Base-by-base conservation (phyloP, 2,329 filamentous ascomycete species). In the Scleromitrula shiraiana region DNA sequence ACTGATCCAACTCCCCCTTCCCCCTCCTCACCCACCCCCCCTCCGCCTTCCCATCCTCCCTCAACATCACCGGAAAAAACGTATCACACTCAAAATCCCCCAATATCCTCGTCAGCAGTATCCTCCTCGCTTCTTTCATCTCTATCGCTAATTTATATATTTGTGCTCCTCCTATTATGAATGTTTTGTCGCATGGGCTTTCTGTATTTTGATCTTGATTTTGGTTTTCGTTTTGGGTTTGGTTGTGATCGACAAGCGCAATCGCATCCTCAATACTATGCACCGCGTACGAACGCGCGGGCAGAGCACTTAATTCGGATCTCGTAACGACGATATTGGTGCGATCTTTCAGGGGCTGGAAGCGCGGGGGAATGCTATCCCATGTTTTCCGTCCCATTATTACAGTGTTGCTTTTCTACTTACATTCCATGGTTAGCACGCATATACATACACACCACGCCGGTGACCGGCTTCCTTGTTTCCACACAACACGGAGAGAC, bases 381-480 rank as follows among this genome's bases (percentile, higher is more conserved):
- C 91, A 98, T 0, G 93, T 98, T 68, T 94, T 96, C 62, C 93
- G 85, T 51, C 93, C 93, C 93, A 98, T 98, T 58, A 98, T 84
- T 43, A 97, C 87, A 15, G 87, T 85, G 65, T 90, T 91, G 5
- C 35, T 44, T 33, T 35, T 44, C 59, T 61, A 38, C 14, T 36
- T n/a, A 26, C 26, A 27, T 5, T 14, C n/a, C 9, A 8, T 35
- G n/a, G n/a, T n/a, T n/a, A n/a, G n/a, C n/a, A n/a, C n/a, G n/a
- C n/a, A n/a, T n/a, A n/a, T n/a, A n/a, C n/a, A n/a, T n/a, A n/a
- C n/a, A n/a, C n/a, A n/a, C n/a, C n/a, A n/a, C n/a, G n/a, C n/a
- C n/a, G n/a, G n/a, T n/a, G n/a, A n/a, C n/a, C n/a, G n/a, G n/a
- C n/a, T 19, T 38, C 26, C 26, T 12, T 27, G 26, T 12, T 27